A percentile compares a stretch with the other conserved stretches of the same genome.
These are phyloP conservation scores for Colletotrichum sp. DNA, from an alignment of 2,329 filamentous ascomycete genomes.

Conservation along the genomic window DNA sequence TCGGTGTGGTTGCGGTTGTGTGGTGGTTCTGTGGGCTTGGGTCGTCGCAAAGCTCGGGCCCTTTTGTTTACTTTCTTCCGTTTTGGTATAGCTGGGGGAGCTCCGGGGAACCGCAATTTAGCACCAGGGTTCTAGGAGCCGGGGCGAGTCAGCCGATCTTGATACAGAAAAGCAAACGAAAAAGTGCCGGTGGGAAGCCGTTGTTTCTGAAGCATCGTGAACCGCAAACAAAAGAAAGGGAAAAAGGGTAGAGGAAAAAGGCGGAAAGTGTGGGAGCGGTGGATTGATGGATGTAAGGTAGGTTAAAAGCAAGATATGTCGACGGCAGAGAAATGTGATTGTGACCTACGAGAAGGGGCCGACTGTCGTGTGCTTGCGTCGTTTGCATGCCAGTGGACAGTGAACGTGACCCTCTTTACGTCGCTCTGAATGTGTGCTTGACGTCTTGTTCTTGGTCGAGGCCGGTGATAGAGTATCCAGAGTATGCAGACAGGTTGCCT, in stretches of 20 bases:
- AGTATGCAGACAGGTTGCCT: constrained; percentile 5
- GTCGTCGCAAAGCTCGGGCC: constrained; percentile 33
- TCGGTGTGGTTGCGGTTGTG: neutral
- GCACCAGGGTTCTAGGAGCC: constrained; percentile 18
- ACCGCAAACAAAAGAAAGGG: neutral
- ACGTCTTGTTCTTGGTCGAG: neutral
- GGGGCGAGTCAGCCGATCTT: constrained; percentile 21
- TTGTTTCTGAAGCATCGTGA: constrained; percentile 27
- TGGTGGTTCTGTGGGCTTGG: constrained; percentile 10
- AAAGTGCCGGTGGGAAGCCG: constrained; percentile 4
- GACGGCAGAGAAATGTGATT: neutral
- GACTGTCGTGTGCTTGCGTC: constrained; percentile 16
- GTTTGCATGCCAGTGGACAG: constrained; percentile 15
- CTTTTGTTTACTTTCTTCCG: constrained; percentile 47
- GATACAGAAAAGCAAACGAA: constrained; percentile 20
- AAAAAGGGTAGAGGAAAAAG: neutral
- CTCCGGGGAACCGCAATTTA: constrained; percentile 16
- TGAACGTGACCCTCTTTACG: constrained; percentile 9
- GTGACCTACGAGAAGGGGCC: neutral
- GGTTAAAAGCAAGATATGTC: neutral
- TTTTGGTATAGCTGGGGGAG: constrained; percentile 37
- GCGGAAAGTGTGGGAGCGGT: neutral
- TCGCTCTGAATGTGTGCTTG: neutral
- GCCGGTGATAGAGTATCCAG: neutral
- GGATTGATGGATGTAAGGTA: neutral